Percentiles rank a stretch among this genome's conserved stretches.
Evolutionary conservation across 83 land plant genomes (phyloP).

Genomic region (Diphasiastrum complanatum): DNA sequence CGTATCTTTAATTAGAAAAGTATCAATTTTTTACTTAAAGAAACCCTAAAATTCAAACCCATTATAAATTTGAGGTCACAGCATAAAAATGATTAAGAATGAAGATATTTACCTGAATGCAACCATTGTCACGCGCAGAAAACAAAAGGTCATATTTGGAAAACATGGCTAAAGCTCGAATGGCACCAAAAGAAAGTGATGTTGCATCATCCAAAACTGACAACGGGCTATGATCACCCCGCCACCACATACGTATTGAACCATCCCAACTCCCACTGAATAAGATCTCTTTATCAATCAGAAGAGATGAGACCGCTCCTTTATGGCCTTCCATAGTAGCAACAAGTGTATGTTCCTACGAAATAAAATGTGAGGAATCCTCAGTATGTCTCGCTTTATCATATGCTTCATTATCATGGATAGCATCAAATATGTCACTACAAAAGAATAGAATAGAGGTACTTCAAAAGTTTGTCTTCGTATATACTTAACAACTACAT

Average conservation of each 20-base stretch:
- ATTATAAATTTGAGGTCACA: too few species aligned
- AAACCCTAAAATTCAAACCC: too few species aligned
- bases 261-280: slow-evolving; percentile 99
- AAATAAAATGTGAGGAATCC: not conserved
- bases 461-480: too few species aligned
- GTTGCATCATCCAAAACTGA: slow-evolving; percentile 50
- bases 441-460: too few species aligned
- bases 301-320: slow-evolving; percentile 63
- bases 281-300: slow-evolving; percentile 48
- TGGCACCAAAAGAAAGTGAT: slow-evolving; percentile 32
- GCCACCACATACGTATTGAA: slow-evolving; percentile 72
- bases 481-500: too few species aligned
- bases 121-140: slow-evolving; percentile 53
- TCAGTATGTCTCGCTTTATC: too few species aligned
- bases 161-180: slow-evolving; percentile 47
- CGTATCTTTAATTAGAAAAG: too few species aligned
- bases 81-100: too few species aligned
- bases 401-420: too few species aligned
- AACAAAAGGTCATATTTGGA: slow-evolving; percentile 21
- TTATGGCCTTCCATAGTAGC: slow-evolving; percentile 74
- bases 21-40: too few species aligned
- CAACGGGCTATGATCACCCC: slow-evolving; percentile 66
- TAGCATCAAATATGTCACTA: too few species aligned
- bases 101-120: slow-evolving; percentile 58
- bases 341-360: slow-evolving; percentile 57